Conservation (phyloP, 2,329 filamentous ascomycete species). For the Colletotrichum navitas region DNA sequence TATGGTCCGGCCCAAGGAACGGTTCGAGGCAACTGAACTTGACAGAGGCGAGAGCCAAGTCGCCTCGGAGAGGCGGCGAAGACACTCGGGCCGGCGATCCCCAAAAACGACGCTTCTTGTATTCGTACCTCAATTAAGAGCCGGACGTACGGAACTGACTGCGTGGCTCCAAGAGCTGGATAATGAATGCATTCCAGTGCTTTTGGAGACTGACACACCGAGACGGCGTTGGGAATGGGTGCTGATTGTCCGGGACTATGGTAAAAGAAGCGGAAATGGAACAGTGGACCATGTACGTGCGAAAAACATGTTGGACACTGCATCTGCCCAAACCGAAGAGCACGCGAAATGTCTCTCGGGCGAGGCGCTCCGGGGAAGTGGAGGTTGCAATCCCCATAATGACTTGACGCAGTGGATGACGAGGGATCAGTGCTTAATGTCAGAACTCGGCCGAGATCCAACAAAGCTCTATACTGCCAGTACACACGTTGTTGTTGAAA, state of each 20-base stretch:
- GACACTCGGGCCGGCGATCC: slow-evolving; percentile 2
- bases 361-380: slow-evolving; percentile 17
- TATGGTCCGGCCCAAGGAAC: slow-evolving; percentile 30
- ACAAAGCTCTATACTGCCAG: slow-evolving; percentile 12
- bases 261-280: not conserved
- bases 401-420: slow-evolving; percentile 27
- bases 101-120: not conserved
- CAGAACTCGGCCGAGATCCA: not conserved
- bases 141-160: not conserved
- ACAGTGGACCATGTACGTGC: slow-evolving; percentile 18
- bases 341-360: slow-evolving; percentile 5
- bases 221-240: slow-evolving; percentile 23
- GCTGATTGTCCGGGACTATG: slow-evolving; percentile 21
- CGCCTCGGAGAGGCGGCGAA: not conserved
- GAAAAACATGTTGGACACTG: slow-evolving; percentile 21
- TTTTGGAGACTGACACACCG: slow-evolving; percentile 1
- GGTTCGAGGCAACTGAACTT: slow-evolving; percentile 1
- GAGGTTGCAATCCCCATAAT: slow-evolving; percentile 18
- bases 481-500: slow-evolving; percentile 8
- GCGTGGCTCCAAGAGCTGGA: slow-evolving; percentile 3
- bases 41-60: slow-evolving; percentile 12
- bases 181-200: slow-evolving; percentile 30
- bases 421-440: not conserved
- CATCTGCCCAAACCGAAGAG: slow-evolving; percentile 5
- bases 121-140: not conserved